These are phyloP conservation scores for Bretschneidera sinensis DNA, from an alignment of 345 rosid genomes.

Conservation along the genomic window DNA sequence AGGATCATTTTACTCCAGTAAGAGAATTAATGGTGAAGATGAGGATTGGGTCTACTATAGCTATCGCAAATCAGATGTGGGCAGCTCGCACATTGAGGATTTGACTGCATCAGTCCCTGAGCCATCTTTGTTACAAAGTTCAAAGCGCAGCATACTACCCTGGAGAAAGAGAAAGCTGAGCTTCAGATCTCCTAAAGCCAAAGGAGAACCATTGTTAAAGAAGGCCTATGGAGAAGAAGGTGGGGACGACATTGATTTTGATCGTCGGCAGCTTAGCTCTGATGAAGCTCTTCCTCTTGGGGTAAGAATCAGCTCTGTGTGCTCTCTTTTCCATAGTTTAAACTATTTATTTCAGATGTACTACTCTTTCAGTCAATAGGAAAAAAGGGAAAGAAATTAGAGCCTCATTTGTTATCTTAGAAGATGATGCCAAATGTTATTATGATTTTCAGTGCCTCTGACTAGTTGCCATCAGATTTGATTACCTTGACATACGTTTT, in stretches of 20 bases:
- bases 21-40: constrained; percentile 28
- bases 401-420: neutral
- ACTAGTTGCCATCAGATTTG: neutral
- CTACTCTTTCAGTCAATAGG: no score
- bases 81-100: constrained; percentile 28
- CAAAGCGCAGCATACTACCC: constrained; percentile 39
- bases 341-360: no score
- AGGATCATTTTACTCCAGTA: constrained; percentile 22
- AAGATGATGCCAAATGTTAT: neutral
- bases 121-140: constrained; percentile 17
- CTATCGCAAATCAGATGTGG: constrained; percentile 32
- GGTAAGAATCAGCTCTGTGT: constrained; percentile 18
- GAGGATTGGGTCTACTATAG: constrained; percentile 51
- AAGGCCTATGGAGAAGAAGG: constrained; percentile 53
- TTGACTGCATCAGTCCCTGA: constrained; percentile 26
- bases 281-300: constrained; percentile 45
- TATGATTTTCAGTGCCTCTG: neutral
- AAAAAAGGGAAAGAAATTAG: neutral
- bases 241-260: constrained; percentile 60
- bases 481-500: no score
- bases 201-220: constrained; percentile 56
- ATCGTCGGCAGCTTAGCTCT: constrained; percentile 58
- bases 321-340: neutral
- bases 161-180: constrained; percentile 55
- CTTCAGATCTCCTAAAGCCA: constrained; percentile 38